These are phyloP conservation scores for Circinella minor DNA, from an alignment of 371 early-diverging fungal genomes.

Conservation along the genomic window DNA sequence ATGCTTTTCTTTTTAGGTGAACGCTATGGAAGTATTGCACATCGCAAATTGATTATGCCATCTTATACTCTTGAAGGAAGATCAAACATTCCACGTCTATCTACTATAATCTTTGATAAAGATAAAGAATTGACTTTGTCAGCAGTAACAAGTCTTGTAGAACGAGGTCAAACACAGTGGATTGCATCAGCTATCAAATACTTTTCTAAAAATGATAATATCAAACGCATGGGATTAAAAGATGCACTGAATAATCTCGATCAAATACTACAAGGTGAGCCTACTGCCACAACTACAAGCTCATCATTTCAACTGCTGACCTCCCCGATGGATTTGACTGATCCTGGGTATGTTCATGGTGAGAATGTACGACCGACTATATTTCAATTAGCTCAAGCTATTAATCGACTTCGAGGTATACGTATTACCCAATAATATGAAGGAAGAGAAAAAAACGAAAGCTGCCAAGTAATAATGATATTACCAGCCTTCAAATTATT, in stretches of 20 bases:
- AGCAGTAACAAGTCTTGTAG: neutral
- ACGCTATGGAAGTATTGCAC: constrained; percentile 3
- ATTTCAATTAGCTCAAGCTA: constrained; percentile 15
- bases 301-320: neutral
- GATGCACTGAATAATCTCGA: neutral
- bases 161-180: neutral
- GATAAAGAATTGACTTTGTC: neutral
- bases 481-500: too few species aligned
- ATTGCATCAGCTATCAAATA: constrained; percentile 4
- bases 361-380: constrained; percentile 8
- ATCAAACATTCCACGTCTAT: neutral
- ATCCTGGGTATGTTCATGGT: neutral
- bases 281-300: neutral
- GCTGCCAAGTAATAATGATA: too few species aligned
- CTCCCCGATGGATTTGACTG: constrained; percentile 7
- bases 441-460: too few species aligned
- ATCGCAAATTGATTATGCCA: neutral
- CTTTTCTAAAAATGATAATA: neutral
- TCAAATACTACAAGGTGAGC: neutral
- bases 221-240: neutral
- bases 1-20: neutral
- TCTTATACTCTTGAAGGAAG: neutral
- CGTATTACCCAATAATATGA: too few species aligned
- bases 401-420: constrained; percentile 12
- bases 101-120: neutral